Evolutionary conservation across 441 rosid species (phyloP).

Genomic region (Syzygium syzygioides): DNA sequence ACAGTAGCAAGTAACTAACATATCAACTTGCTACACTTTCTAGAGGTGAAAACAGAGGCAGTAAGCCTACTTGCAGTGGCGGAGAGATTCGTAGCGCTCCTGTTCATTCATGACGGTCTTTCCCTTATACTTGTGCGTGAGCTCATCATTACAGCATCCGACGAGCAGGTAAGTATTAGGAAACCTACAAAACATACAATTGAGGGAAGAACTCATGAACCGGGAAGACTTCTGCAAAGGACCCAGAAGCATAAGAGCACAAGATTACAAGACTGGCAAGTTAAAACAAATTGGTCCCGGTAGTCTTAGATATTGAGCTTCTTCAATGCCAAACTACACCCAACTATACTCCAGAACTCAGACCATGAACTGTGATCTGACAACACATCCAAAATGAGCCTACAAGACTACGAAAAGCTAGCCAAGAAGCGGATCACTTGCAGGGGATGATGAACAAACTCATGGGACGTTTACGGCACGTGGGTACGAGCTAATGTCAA

Average conservation of each 20-base stretch:
- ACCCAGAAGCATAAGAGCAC: background rate
- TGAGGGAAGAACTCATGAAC: background rate
- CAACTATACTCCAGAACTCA: background rate
- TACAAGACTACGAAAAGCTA: background rate
- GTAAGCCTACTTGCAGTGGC: slow-evolving; percentile 71
- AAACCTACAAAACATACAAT: slow-evolving; percentile 36
- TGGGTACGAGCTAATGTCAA: background rate
- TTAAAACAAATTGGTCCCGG: background rate
- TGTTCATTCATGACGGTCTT: slow-evolving; percentile 80
- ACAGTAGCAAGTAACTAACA: background rate
- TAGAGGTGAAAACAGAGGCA: background rate
- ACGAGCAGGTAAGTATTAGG: slow-evolving; percentile 72
- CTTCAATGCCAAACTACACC: background rate
- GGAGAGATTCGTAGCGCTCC: slow-evolving; percentile 88
- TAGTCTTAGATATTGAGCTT: background rate
- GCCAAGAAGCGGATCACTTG: background rate
- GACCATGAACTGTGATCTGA: background rate
- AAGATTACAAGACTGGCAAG: background rate
- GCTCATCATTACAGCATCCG: slow-evolving; percentile 83
- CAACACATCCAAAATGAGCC: background rate
- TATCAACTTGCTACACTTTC: background rate
- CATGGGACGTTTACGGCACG: background rate
- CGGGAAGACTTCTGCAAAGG: background rate
- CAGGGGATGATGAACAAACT: background rate
- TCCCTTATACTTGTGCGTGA: slow-evolving; percentile 69